phyloP scores from a whole-genome alignment of 768 basidiomycete genomes.

The Lactarius evosmus region DNA sequence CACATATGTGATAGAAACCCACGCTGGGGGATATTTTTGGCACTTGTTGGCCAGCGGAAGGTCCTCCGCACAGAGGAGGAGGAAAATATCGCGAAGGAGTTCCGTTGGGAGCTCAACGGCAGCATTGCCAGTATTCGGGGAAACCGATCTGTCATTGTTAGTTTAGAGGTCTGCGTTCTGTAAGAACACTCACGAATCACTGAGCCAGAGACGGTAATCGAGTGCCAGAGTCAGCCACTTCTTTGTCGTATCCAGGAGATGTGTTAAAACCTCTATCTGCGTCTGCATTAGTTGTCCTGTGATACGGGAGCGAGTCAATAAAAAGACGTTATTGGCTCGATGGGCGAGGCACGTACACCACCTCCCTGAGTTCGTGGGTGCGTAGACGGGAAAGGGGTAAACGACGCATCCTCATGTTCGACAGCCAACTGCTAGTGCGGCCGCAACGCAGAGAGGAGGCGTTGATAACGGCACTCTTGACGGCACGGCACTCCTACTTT shows the following conservation, averaged over 20 bases:
- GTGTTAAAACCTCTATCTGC: neutral
- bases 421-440: neutral
- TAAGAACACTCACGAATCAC: neutral
- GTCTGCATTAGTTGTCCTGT: neutral
- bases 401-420: constrained; percentile 14
- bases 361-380: neutral
- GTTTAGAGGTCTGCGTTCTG: neutral
- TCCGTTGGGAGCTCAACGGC: constrained; percentile 8
- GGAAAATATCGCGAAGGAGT: constrained; percentile 6
- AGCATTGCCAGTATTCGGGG: constrained; percentile 5
- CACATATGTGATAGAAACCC: constrained; percentile 6
- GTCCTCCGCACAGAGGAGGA: neutral
- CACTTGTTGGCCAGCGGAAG: neutral
- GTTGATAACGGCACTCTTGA: neutral
- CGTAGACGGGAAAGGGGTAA: constrained; percentile 5
- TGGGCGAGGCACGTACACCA: neutral
- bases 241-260: neutral
- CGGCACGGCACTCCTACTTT: neutral
- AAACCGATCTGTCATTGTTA: neutral
- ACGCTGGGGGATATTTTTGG: constrained; percentile 2
- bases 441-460: neutral
- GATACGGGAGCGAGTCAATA: neutral
- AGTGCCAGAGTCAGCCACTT: constrained; percentile 3
- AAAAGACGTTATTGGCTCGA: neutral
- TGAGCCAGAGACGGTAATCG: neutral